Evolutionary conservation across 2,329 filamentous ascomycete species (phyloP), one percentile per base, ranked within the genome.

Genomic region (Aureobasidium sp.): DNA sequence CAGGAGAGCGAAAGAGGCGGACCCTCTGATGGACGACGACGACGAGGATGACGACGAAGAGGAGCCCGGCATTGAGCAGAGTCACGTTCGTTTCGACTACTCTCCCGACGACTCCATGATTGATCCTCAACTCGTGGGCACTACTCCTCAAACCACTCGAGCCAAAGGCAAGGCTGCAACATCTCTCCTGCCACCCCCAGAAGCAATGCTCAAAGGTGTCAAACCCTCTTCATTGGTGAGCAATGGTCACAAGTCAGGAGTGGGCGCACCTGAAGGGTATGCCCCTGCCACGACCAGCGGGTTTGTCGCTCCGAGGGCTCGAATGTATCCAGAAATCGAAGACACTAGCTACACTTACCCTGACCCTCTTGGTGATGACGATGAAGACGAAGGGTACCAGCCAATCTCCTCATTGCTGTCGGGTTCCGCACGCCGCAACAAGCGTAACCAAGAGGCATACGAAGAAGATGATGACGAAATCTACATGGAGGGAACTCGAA

Each of bases 1-100:
- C 4, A 79, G 84, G 49, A 71, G 69, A 34, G 79, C 78, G 7
- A 83, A 81, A 67, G 69, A 77, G 52, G 73, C 73, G 45, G 77
- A 81, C 64, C 75, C 77, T 6, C 70, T 76, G 0, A 69, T 80
- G 11, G 74, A 78, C 44, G 75, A 79, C 44, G 75, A 79, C 44
- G 51, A 52, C 7, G 74, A 79, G 27, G 75, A 79, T 55, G 72
- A 76, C 39, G 76, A 81, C 39, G 76, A 81, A 31, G 75, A 78
- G 9, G 31, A 11, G 34, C 75, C 75, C 36, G 70, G 72, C 55
- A 20, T 70, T 17, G 72, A 75, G 34, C 72, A 76, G 49, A 73
- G 68, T 14, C 70, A 69, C 44, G 68, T 73, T 36, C 74, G 75
- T 12, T 78, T 78, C 49, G 73, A 76, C 20, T 77, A 77, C 60